Base-by-base conservation (phyloP, 192 early-diverging fungal genomes). In the Phycomyces blakesleeanus region DNA sequence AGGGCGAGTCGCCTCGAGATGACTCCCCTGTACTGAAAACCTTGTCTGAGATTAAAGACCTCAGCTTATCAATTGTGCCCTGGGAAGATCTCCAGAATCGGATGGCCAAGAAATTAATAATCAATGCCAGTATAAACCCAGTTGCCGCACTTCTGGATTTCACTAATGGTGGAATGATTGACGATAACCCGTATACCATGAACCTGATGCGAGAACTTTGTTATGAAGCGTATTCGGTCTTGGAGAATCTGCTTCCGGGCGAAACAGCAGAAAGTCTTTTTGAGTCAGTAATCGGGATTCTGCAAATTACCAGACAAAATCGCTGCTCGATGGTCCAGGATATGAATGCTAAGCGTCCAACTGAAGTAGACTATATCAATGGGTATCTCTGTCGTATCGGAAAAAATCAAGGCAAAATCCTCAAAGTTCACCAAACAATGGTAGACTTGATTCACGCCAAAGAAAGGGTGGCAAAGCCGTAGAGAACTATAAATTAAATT, bases 91-190 rank as follows among this genome's bases (percentile, higher is more conserved):
- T 87, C 6, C 67, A 80, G 40, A 51, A 56, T 34, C 67, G 71
- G 44, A 73, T 85, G 51, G 57, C 83, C 26, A 56, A 81, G 3
- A 87, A 91, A 71, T 68, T 87, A 25, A 79, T 84, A 4, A 75
- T 88, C 26, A 91, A 91, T 66, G 78, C 84, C 0, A 76, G 74
- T 5, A 83, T 91, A 63, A 87, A 88, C 52, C 87, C 89, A 14
- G 52, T 88, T 37, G 82, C 86, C 0, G 75, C 86, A 27, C 61
- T 89, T 55, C 64, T 83, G 8, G 72, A 69, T 7, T 72, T 77
- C 16, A 79, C 66, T 51, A 89, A 91, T 57, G 81, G 85, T 6
- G 75, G 61, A 10, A 56, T 89, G 22, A 29, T 58, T 29, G 38
- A 69, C 42, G 24, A 50, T 27, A 42, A 65, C 5, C 54, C 55